Conservation (phyloP, 805 yeast species). For the Saccharomycopsis oosterbeekiorum region DNA sequence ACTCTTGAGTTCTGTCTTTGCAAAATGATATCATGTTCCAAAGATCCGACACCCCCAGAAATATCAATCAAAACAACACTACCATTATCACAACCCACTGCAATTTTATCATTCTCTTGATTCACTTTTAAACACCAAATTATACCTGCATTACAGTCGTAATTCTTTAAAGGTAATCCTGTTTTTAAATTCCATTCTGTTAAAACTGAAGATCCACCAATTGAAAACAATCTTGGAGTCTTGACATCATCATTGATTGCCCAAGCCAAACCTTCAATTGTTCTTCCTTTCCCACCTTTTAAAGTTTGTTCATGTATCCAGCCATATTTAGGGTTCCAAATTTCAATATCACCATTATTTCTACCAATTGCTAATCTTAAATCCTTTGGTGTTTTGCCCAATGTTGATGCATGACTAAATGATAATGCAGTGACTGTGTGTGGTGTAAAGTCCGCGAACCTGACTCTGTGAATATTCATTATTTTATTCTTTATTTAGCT, state of each 20-base stretch:
- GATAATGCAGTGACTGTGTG: constrained; percentile 74
- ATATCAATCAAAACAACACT: constrained; percentile 74
- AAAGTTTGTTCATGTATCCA: constrained; percentile 75
- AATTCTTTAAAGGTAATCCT: constrained; percentile 62
- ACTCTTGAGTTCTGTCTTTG: constrained; percentile 82
- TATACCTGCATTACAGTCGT: constrained; percentile 87
- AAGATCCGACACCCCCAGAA: constrained; percentile 75
- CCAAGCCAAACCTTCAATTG: constrained; percentile 90
- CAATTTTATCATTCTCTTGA: constrained; percentile 49
- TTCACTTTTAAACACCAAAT: constrained; percentile 81
- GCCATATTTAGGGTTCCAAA: constrained; percentile 79
- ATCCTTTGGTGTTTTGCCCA: constrained; percentile 41
- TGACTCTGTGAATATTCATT: constrained; percentile 81
- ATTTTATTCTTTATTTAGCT: background rate
- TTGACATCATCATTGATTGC: constrained; percentile 30
- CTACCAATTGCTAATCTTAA: constrained; percentile 85
- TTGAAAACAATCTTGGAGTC: constrained; percentile 71
- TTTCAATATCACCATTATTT: constrained; percentile 88
- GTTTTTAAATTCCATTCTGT: constrained; percentile 87
- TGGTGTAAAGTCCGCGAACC: constrained; percentile 84
- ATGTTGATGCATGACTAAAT: constrained; percentile 47
- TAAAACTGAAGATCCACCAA: constrained; percentile 84
- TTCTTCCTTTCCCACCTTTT: constrained; percentile 71
- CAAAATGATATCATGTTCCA: constrained; percentile 66
- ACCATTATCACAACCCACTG: constrained; percentile 95